Base-by-base conservation (phyloP, 805 yeast species). In the Candida taoyuanica region DNA sequence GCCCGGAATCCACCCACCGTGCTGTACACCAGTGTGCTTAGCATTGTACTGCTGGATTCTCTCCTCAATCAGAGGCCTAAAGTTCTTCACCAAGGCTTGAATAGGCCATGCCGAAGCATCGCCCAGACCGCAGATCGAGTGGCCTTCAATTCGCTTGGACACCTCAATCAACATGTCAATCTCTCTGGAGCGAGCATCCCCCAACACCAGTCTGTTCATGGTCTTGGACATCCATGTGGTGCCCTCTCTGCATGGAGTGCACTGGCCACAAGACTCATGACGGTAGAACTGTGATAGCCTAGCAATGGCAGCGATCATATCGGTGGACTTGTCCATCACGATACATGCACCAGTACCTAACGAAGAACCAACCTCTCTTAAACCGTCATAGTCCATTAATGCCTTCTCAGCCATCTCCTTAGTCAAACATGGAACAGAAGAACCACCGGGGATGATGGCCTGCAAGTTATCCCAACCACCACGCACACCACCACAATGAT, bases 91-190 rank as follows among this genome's bases (percentile, higher is more conserved):
- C 49, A 85, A 74, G 42, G 95, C 95, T 67, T 86, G 95, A 46
- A 86, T 74, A 31, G 95, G 95, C 95, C 95, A 85, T 21, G 93
- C 88, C 42, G 94, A 87, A 24, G 95, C 95, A 58, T 85, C 95
- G 43, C 95, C 95, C 57, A 85, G 71, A 23, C 94, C 95, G 68
- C 95, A 85, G 56, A 85, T 85, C 36, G 95, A 85, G 65, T 86
- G 95, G 34, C 94, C 95, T 65, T 86, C 95, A 52, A 85, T 78
- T 62, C 85, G 87, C 68, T 85, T 83, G 44, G 89, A 80, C 53
- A 86, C 76, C 67, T 86, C 95, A 54, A 75, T 72, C 42, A 87
- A 78, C 85, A 77, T 78, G 58, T 86, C 95, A 53, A 86, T 86
- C 63, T 86, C 95, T 49, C 76, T 76, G 56, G 74, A 80, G 44